A percentile compares a stretch with the other conserved stretches of the same genome.
Evolutionary conservation across 2,329 filamentous ascomycete genomes (phyloP).

Genomic region (Talaromyces verruculosus): DNA sequence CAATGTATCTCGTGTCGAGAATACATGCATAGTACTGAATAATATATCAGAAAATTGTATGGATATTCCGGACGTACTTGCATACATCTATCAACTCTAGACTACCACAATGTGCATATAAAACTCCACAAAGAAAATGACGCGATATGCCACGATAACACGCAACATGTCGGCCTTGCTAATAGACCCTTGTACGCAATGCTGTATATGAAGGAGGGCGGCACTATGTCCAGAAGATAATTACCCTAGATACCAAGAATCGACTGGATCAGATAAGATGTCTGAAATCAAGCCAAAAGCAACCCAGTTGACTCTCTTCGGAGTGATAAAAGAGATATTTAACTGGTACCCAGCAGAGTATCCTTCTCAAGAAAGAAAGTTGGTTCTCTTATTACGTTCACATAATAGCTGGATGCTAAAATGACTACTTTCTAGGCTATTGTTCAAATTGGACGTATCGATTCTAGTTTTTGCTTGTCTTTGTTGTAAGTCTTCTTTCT

Average conservation of each 20-base stretch:
- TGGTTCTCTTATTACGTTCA: neutral
- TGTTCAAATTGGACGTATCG: slow-evolving; percentile 36
- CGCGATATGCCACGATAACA: slow-evolving; percentile 9
- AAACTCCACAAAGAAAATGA: neutral
- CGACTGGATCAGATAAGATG: neutral
- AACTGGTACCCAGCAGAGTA: slow-evolving; percentile 37
- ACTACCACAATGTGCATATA: neutral
- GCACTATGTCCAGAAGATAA: too few relatives aligned
- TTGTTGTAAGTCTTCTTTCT: slow-evolving; percentile 29
- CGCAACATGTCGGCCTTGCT: neutral
- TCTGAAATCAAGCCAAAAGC: neutral
- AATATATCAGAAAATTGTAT: neutral
- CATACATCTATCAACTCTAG: neutral
- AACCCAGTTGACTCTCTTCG: slow-evolving; percentile 22
- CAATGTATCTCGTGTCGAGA: neutral
- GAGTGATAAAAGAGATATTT: slow-evolving; percentile 33
- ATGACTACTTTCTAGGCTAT: slow-evolving; percentile 24
- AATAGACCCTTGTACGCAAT: too few relatives aligned
- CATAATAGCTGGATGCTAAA: neutral
- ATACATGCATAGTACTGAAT: neutral
- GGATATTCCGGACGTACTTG: neutral
- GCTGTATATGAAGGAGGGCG: neutral
- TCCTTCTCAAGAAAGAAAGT: slow-evolving; percentile 33
- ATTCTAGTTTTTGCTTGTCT: slow-evolving; percentile 35
- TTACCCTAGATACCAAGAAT: too few relatives aligned